A percentile compares a stretch with the other conserved stretches of the same genome.
These are phyloP conservation scores for Populus euphratica DNA, from an alignment of 345 rosid genomes.

Conservation along the genomic window DNA sequence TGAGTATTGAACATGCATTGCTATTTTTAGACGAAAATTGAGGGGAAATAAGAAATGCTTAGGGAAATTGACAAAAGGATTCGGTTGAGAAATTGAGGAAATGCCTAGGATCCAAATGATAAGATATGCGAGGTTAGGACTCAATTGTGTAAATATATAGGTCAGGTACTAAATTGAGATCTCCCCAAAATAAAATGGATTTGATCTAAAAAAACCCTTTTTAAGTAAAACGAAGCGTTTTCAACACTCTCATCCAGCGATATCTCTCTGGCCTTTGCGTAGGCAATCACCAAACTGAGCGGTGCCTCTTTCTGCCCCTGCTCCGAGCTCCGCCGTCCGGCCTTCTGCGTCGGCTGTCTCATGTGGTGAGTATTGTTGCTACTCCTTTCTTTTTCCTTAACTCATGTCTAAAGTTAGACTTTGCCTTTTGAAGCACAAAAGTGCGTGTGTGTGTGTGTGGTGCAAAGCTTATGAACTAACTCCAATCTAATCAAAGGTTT, in stretches of 20 bases:
- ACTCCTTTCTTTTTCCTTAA: not conserved
- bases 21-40: too few species aligned
- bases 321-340: not conserved
- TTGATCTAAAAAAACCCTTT: not conserved
- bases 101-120: too few species aligned
- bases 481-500: not conserved
- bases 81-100: too few species aligned
- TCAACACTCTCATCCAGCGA: not conserved
- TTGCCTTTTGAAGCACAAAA: not conserved
- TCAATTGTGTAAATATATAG: too few species aligned
- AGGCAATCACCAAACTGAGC: not conserved
- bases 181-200: not conserved
- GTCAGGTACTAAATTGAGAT: too few species aligned
- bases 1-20: too few species aligned
- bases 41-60: too few species aligned
- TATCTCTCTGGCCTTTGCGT: not conserved
- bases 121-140: too few species aligned
- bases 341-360: not conserved
- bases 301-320: not conserved
- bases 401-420: not conserved
- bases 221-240: not conserved
- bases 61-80: too few species aligned
- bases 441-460: not conserved
- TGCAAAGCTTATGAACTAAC: not conserved
- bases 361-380: not conserved